A percentile compares a stretch with the other conserved stretches of the same genome.
Evolutionary conservation across 805 yeast species (phyloP).

Genomic region (Monosporozyma unispora): DNA sequence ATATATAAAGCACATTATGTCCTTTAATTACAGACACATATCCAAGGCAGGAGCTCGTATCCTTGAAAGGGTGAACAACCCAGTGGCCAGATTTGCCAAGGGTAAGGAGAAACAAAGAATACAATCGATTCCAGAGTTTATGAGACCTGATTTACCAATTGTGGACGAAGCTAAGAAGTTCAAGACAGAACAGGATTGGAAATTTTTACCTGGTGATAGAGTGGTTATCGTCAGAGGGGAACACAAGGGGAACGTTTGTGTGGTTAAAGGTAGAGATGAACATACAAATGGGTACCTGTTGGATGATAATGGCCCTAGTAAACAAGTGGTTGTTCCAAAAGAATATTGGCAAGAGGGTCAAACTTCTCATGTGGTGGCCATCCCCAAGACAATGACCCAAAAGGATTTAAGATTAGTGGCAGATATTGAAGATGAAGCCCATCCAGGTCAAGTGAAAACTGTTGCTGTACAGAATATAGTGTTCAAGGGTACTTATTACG

Average conservation of each 20-base stretch:
- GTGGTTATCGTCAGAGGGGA: slow-evolving; percentile 66
- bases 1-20: not conserved
- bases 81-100: slow-evolving; percentile 26
- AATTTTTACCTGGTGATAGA: slow-evolving; percentile 64
- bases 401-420: slow-evolving; percentile 68
- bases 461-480: slow-evolving; percentile 73
- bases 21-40: slow-evolving; percentile 20
- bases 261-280: slow-evolving; percentile 50
- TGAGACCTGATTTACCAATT: slow-evolving; percentile 27
- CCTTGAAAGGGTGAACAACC: slow-evolving; percentile 24
- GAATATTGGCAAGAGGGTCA: slow-evolving; percentile 66
- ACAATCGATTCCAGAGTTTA: slow-evolving; percentile 31
- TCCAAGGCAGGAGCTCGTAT: slow-evolving; percentile 34
- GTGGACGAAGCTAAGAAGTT: slow-evolving; percentile 27
- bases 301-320: slow-evolving; percentile 59
- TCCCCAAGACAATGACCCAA: slow-evolving; percentile 55
- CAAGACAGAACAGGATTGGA: slow-evolving; percentile 45
- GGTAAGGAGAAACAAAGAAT: slow-evolving; percentile 26
- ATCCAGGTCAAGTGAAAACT: slow-evolving; percentile 48
- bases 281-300: slow-evolving; percentile 55
- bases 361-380: slow-evolving; percentile 57
- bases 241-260: slow-evolving; percentile 65
- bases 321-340: slow-evolving; percentile 59
- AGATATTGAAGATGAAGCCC: slow-evolving; percentile 53
- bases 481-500: slow-evolving; percentile 63